Evolutionary conservation across 768 basidiomycete species (phyloP).

Genomic region (Suillus lakei): DNA sequence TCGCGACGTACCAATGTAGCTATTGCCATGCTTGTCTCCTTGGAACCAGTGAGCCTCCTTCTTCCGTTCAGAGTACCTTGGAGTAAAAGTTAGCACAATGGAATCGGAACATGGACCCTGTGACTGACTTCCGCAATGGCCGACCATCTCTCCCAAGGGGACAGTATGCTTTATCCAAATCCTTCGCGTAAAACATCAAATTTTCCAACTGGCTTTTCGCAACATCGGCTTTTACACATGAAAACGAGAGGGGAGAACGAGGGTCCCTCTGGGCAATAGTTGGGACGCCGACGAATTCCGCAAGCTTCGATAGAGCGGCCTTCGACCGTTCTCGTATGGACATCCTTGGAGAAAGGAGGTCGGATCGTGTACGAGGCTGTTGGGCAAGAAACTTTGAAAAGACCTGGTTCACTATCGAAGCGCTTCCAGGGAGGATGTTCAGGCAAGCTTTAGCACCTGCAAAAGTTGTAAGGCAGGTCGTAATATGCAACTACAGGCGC

Average conservation of each 20-base stretch:
- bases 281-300: slow-evolving; percentile 52
- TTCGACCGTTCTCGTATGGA: slow-evolving; percentile 54
- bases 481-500: slow-evolving; percentile 1
- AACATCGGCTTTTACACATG: slow-evolving; percentile 57
- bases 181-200: slow-evolving; percentile 51
- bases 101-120: slow-evolving; percentile 1
- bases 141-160: slow-evolving; percentile 62
- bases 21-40: slow-evolving; percentile 57
- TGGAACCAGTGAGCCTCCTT: slow-evolving; percentile 66
- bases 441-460: slow-evolving; percentile 61
- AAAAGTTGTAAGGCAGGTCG: slow-evolving; percentile 4
- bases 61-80: slow-evolving; percentile 61
- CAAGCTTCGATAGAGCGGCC: slow-evolving; percentile 55
- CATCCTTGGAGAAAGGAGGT: slow-evolving; percentile 43
- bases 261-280: slow-evolving; percentile 57
- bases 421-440: slow-evolving; percentile 56
- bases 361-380: slow-evolving; percentile 54
- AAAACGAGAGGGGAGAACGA: slow-evolving; percentile 69
- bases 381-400: slow-evolving; percentile 65
- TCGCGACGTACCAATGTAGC: slow-evolving; percentile 51
- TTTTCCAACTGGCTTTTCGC: slow-evolving; percentile 55
- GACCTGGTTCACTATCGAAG: slow-evolving; percentile 67
- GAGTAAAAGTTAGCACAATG: slow-evolving; percentile 1
- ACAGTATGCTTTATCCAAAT: slow-evolving; percentile 51
- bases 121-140: slow-evolving; percentile 62